These are phyloP conservation scores for Zea luxurians DNA, from an alignment of 176 grass and related monocot genomes.

Conservation along the genomic window DNA sequence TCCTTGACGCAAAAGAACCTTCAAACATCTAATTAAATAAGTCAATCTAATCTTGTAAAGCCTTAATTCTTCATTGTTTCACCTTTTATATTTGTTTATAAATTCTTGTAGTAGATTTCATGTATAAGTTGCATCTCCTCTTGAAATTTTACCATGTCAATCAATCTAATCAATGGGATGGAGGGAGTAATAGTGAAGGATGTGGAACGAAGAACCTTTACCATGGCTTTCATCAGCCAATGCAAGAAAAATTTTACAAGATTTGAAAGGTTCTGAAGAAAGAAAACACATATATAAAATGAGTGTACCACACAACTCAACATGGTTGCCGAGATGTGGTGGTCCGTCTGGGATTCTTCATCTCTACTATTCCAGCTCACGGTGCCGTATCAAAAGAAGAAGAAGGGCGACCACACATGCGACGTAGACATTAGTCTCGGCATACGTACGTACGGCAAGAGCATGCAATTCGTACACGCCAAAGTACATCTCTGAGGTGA, in stretches of 20 bases:
- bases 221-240: background rate
- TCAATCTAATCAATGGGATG: too few species aligned
- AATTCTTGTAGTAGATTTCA: too few species aligned
- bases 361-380: background rate
- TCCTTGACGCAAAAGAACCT: too few species aligned
- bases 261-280: background rate
- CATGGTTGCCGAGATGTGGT: background rate
- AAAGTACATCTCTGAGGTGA: conserved; percentile 1
- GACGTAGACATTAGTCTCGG: background rate
- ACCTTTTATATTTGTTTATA: too few species aligned
- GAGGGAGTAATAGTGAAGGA: too few species aligned
- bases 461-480: background rate
- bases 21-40: too few species aligned
- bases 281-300: background rate
- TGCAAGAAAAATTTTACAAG: background rate
- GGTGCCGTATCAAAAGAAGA: background rate
- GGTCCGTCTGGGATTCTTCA: background rate
- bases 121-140: too few species aligned
- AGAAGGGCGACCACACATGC: background rate
- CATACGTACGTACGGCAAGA: background rate
- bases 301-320: background rate
- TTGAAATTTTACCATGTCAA: too few species aligned
- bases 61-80: too few species aligned
- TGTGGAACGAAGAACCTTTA: background rate
- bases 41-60: too few species aligned